A percentile compares a stretch with the other conserved stretches of the same genome.
phyloP scores from a whole-genome alignment of 2,329 filamentous ascomycete species.

The Fusarium denticulatum region DNA sequence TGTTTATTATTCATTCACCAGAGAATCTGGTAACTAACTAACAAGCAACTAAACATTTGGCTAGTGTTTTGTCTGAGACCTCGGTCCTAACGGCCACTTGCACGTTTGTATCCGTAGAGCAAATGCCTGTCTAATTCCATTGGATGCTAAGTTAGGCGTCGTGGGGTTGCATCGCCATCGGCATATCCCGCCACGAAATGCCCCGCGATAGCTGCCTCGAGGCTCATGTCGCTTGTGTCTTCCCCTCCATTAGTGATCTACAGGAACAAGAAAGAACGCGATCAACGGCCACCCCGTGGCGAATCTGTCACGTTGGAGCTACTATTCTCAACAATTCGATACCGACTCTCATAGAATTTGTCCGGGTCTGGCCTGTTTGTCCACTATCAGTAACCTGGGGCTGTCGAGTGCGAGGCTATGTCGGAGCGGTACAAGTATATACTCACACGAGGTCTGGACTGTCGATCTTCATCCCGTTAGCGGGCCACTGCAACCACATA shows the following conservation, averaged over 20 bases:
- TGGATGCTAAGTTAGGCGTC: slow-evolving; percentile 17
- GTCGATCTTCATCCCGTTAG: slow-evolving; percentile 37
- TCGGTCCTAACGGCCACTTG: slow-evolving; percentile 16
- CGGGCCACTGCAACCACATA: slow-evolving; percentile 14
- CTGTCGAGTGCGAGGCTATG: slow-evolving; percentile 1
- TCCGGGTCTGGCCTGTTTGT: background rate
- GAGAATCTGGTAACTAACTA: background rate
- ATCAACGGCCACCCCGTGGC: background rate
- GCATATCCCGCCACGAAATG: slow-evolving; percentile 19
- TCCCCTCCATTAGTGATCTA: slow-evolving; percentile 37
- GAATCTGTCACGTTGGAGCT: slow-evolving; percentile 10
- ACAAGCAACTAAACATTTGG: background rate
- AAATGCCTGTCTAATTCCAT: slow-evolving; percentile 10
- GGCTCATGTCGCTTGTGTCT: background rate
- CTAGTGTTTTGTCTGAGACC: slow-evolving; percentile 1
- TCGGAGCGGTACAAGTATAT: background rate
- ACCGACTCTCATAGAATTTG: background rate
- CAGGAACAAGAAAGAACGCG: slow-evolving; percentile 26
- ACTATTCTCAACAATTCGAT: slow-evolving; percentile 2
- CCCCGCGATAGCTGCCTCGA: slow-evolving; percentile 32
- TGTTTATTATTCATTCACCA: background rate
- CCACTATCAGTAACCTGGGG: background rate
- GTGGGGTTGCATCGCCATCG: slow-evolving; percentile 28
- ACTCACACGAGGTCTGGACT: slow-evolving; percentile 4
- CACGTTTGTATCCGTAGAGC: slow-evolving; percentile 8